These are phyloP conservation scores for Penicillium sp. DNA, from an alignment of 2,329 filamentous ascomycete genomes.

Conservation along the genomic window DNA sequence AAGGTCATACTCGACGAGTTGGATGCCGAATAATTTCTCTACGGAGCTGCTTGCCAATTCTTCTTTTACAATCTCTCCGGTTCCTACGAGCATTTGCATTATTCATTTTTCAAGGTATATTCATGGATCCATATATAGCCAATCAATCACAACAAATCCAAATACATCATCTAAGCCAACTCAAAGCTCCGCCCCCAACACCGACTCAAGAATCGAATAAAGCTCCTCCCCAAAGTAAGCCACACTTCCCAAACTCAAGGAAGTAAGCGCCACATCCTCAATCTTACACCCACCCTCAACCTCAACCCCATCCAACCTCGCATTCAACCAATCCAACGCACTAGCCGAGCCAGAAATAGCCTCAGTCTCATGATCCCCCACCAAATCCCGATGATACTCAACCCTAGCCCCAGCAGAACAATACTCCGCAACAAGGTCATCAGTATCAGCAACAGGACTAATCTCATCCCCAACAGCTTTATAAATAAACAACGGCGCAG, in stretches of 20 bases:
- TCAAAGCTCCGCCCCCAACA: neutral
- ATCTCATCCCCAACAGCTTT: constrained; percentile 35
- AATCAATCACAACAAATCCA: no score
- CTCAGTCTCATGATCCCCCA: constrained; percentile 27
- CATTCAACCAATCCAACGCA: constrained; percentile 13
- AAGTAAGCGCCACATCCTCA: constrained; percentile 6
- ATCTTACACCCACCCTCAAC: constrained; percentile 1
- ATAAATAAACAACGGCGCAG: constrained; percentile 32
- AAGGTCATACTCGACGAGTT: neutral
- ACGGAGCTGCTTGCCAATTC: neutral
- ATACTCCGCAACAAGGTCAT: constrained; percentile 26
- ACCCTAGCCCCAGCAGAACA: constrained; percentile 22
- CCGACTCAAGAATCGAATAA: constrained; percentile 4
- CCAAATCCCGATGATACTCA: constrained; percentile 28
- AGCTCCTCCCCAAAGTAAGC: constrained; percentile 1
- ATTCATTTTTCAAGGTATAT: no score
- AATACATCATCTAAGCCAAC: no score
- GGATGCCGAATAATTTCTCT: neutral
- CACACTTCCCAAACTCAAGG: neutral
- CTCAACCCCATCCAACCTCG: constrained; percentile 1
- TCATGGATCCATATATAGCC: no score
- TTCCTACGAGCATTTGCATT: neutral
- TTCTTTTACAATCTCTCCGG: neutral
- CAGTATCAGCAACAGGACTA: constrained; percentile 26
- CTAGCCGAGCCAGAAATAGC: constrained; percentile 11